A percentile compares a stretch with the other conserved stretches of the same genome.
These are phyloP conservation scores for Calocybe gangraenosa DNA, from an alignment of 768 basidiomycete genomes.

Conservation along the genomic window DNA sequence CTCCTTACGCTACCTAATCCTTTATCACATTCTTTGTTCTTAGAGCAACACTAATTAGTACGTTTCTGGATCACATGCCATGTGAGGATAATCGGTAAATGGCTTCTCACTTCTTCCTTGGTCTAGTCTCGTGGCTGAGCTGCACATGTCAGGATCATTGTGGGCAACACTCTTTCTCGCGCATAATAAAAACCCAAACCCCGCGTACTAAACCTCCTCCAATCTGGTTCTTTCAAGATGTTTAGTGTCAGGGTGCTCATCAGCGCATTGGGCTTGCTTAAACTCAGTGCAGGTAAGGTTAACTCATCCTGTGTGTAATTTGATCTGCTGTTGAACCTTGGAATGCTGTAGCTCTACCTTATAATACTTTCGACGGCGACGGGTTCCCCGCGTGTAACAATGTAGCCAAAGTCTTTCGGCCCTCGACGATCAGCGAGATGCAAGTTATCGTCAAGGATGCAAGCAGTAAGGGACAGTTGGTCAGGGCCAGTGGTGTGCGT, in stretches of 20 bases:
- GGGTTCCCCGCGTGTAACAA: conserved; percentile 31
- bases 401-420: conserved; percentile 26
- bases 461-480: conserved; percentile 22
- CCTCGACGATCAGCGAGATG: conserved; percentile 28
- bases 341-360: conserved; percentile 17
- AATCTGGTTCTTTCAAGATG: neutral
- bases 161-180: too few species aligned
- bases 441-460: conserved; percentile 28
- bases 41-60: too few species aligned
- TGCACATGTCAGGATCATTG: too few species aligned
- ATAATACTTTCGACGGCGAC: conserved; percentile 31
- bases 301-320: neutral
- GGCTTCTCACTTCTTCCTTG: too few species aligned
- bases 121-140: too few species aligned
- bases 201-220: neutral
- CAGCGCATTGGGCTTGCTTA: conserved; percentile 1
- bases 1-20: too few species aligned
- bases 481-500: conserved; percentile 32
- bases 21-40: too few species aligned
- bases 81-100: too few species aligned
- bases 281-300: conserved; percentile 2
- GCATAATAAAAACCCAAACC: neutral
- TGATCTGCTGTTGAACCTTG: neutral
- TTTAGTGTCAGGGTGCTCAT: neutral
- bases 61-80: too few species aligned